Evolutionary conservation across 2,329 filamentous ascomycete species (phyloP), one percentile per base, ranked within the genome.

Genomic region (Fusarium dlaminii): DNA sequence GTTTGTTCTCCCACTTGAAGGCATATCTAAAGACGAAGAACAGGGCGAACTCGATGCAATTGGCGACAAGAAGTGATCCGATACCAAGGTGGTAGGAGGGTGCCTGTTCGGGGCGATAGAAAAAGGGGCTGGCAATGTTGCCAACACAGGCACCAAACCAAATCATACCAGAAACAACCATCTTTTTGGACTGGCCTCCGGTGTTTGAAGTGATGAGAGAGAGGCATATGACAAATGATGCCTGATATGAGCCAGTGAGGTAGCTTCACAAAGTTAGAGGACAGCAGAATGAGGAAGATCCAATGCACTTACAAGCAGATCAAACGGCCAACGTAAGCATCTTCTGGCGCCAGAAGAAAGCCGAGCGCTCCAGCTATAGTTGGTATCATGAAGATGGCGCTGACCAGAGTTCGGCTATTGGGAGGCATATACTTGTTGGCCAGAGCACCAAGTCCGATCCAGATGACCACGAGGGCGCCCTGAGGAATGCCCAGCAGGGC

Each of bases 111-210:
- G 85, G 80, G 57, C 87, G 86, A 79, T 90, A 92, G 81, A 91
- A 91, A 79, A 91, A 91, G 0, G 90, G 90, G 0, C 89, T 87
- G 8, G 85, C 86, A 46, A 91, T 90, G 75, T 91, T 91, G 10
- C 89, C 90, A 4, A 87, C 84, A 74, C 89, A 90, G 63, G 88
- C 88, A 1, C 88, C 89, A 15, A 91, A 82, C 81, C 90, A 91
- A 5, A 90, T 83, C 64, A 90, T 86, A 3, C 87, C 89, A 29
- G 90, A 90, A n/a, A 89, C 89, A 32, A 91, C 87, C 51, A 91
- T 89, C 77, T 92, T 90, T 78, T 91, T 91, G 3, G 89, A 90
- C 70, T 90, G 88, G 0, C 89, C 89, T 2, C 83, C 85, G 0
- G 84, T 85, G 73, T 89, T 88, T 42, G 85, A 85, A 0, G 86